Conservation (phyloP, 2,329 filamentous ascomycete genomes). For the Penicillium olsonii region DNA sequence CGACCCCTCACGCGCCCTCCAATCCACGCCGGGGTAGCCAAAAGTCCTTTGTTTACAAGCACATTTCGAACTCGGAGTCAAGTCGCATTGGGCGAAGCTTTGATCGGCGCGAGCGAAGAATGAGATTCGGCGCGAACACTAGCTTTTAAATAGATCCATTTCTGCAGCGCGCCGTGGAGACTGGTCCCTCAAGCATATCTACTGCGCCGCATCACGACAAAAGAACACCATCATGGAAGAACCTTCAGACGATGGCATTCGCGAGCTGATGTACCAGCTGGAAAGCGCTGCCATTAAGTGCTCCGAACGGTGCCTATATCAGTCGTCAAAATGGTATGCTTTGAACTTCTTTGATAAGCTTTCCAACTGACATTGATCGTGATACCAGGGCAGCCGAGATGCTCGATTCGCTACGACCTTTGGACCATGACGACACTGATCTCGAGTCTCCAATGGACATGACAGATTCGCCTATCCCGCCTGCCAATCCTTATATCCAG, state of each 20-base stretch:
- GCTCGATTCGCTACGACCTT: slow-evolving; percentile 72
- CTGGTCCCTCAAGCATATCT: not conserved
- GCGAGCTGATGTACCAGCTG: slow-evolving; percentile 70
- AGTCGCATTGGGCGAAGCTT: not conserved
- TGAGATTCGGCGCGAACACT: not conserved
- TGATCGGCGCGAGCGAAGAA: not conserved
- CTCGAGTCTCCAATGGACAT: slow-evolving; percentile 61
- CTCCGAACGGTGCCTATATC: slow-evolving; percentile 91
- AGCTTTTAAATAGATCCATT: not conserved
- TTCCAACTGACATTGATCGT: slow-evolving; percentile 14
- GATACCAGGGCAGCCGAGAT: slow-evolving; percentile 83
- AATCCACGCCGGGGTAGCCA: not conserved
- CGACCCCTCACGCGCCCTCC: not conserved
- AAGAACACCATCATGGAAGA: slow-evolving; percentile 30
- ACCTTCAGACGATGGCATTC: slow-evolving; percentile 40
- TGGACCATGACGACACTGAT: slow-evolving; percentile 60
- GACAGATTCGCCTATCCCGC: slow-evolving; percentile 51
- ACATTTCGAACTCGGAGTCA: not conserved
- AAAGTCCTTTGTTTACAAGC: slow-evolving; percentile 6
- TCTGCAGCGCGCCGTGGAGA: not conserved
- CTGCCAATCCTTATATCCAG: slow-evolving; percentile 51
- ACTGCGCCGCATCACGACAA: not conserved
- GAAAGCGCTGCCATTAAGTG: slow-evolving; percentile 87
- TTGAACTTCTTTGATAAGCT: not conserved
- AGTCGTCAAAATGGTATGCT: slow-evolving; percentile 87